A percentile compares a stretch with the other conserved stretches of the same genome.
These are phyloP conservation scores for Perkinsus chesapeaki DNA, from an alignment of 169 alveolate species.

Conservation along the genomic window DNA sequence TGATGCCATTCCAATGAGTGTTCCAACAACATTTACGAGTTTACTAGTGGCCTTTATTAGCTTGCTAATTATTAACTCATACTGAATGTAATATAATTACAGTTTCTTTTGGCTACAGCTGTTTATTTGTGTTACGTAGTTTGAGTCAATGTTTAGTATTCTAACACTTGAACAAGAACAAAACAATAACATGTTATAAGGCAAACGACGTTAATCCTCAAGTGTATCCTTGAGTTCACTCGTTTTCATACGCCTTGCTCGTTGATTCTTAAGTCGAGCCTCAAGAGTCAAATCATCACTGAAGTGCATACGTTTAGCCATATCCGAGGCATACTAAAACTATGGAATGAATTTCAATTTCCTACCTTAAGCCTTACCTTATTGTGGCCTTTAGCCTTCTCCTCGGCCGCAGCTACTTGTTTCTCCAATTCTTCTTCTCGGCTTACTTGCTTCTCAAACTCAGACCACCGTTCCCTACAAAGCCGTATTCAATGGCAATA, in stretches of 20 bases:
- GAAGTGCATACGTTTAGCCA: background rate
- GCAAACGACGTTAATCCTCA: background rate
- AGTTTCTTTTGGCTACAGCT: background rate
- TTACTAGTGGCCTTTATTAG: background rate
- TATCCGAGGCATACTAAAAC: background rate
- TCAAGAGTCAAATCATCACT: background rate
- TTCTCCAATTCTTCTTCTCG: background rate
- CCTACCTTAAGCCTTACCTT: background rate
- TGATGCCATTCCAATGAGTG: background rate
- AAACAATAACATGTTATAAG: too few relatives aligned
- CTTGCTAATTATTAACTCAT: background rate
- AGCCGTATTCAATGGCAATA: background rate
- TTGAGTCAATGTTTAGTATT: background rate
- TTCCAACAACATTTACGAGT: background rate
- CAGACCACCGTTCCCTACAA: background rate
- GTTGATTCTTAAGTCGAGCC: background rate
- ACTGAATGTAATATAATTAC: background rate
- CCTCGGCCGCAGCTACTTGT: background rate
- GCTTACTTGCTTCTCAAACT: background rate
- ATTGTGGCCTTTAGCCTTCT: background rate
- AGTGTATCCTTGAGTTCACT: background rate
- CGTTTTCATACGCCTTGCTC: background rate
- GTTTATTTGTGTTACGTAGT: background rate
- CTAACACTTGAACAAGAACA: too few relatives aligned
- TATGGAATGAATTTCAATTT: background rate